A percentile compares a stretch with the other conserved stretches of the same genome.
phyloP scores from a whole-genome alignment of 495 filamentous ascomycete species.

The Penicillium coprophilum region DNA sequence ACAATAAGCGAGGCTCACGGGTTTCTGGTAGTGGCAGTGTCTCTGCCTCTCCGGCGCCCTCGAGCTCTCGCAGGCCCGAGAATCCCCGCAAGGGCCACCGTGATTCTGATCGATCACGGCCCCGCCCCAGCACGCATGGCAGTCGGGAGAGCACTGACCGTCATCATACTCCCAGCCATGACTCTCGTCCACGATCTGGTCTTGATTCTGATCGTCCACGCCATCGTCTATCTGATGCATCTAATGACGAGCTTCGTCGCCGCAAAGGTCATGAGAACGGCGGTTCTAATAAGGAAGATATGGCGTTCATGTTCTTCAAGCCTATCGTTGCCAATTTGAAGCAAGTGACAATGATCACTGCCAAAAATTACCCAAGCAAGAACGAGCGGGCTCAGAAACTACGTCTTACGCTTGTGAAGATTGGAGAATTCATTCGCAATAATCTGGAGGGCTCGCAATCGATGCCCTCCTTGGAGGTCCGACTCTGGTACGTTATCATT shows the following conservation, averaged over 20 bases:
- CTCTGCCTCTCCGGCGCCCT: slow-evolving; percentile 56
- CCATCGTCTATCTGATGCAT: slow-evolving; percentile 40
- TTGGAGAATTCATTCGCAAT: slow-evolving; percentile 49
- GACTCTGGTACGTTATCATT: slow-evolving; percentile 46
- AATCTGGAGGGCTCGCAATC: slow-evolving; percentile 36
- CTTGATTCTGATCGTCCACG: slow-evolving; percentile 38
- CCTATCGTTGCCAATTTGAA: slow-evolving; percentile 60
- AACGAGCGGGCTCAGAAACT: slow-evolving; percentile 53
- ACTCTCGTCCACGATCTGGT: slow-evolving; percentile 38
- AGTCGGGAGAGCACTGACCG: slow-evolving; percentile 49
- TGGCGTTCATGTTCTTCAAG: slow-evolving; percentile 58
- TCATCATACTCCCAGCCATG: slow-evolving; percentile 43
- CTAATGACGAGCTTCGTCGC: slow-evolving; percentile 43
- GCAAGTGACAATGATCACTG: slow-evolving; percentile 59
- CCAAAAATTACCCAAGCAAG: slow-evolving; percentile 60
- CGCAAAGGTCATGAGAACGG: slow-evolving; percentile 45
- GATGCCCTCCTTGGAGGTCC: slow-evolving; percentile 42
- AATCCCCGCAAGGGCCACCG: slow-evolving; percentile 46
- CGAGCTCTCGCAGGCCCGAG: slow-evolving; percentile 24
- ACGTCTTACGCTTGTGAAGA: slow-evolving; percentile 46
- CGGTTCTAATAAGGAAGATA: slow-evolving; percentile 46
- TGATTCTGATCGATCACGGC: slow-evolving; percentile 51
- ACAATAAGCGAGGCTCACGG: slow-evolving; percentile 66
- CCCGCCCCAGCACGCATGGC: slow-evolving; percentile 49
- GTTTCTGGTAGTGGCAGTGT: slow-evolving; percentile 44